Evolutionary conservation across 2,329 filamentous ascomycete species (phyloP), one percentile per base, ranked within the genome.

Genomic region (Alternaria angustiovoidea): DNA sequence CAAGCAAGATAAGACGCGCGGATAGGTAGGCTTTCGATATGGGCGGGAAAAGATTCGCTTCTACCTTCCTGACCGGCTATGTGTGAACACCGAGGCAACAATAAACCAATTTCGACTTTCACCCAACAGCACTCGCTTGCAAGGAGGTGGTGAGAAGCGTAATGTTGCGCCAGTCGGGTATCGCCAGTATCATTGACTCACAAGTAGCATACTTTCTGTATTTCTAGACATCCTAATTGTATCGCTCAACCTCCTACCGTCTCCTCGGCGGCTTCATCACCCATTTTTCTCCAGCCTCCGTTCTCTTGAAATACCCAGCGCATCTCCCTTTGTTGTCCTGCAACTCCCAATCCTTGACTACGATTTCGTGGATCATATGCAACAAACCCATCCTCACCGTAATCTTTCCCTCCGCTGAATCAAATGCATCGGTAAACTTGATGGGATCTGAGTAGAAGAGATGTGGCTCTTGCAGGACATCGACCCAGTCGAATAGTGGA

Each of bases 381-480:
- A 67, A 30, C 30, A 70, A 32, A 9, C 60, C 65, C 44, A 65
- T 22, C 11, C 54, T 62, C 20, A 57, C 52, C 22, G 62, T 41
- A 4, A 69, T 46, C 11, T n/a, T 60, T 0, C 44, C 36, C 4
- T 49, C 24, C 5, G 34, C 39, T 20, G 49, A 51, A 24, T 69
- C 24, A 12, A 70, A 44, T 0, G 49, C 20, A 34, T 62, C 57
- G 1, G 49, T 49, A 32, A 62, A 57, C 36, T 63, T 69, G 49
- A 68, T 63, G 2, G 66, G 61, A 18, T 58, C 16, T 4, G 66
- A 64, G 34, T 63, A 69, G 7, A 30, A 24, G 5, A 69, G 41
- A 51, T 63, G 57, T 3, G 67, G 66, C 42, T 68, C 57, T 16
- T 48, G 20, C 4, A 63, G 49, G 4, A 46, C 32, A 44, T 51